Percentiles rank a stretch among this genome's conserved stretches.
Conservation (phyloP, 805 yeast species). For the Limtongia smithiae region DNA sequence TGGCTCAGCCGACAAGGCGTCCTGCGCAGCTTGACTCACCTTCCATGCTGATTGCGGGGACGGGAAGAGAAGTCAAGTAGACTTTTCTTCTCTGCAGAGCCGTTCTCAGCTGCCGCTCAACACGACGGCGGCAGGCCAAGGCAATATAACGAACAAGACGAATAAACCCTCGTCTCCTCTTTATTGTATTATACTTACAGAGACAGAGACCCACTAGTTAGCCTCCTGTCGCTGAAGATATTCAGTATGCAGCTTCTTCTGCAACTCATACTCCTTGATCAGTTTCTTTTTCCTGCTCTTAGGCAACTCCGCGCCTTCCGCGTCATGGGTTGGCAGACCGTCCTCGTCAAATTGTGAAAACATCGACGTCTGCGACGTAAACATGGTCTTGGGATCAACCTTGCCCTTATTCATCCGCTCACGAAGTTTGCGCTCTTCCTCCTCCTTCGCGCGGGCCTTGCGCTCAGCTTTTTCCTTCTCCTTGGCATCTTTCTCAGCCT, state of each 20-base stretch:
- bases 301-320: conserved; percentile 75
- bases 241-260: conserved; percentile 75
- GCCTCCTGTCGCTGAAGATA: conserved; percentile 38
- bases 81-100: too few species aligned
- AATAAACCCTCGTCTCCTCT: too few species aligned
- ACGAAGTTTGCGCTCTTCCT: conserved; percentile 50
- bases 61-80: too few species aligned
- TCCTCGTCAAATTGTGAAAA: conserved; percentile 78
- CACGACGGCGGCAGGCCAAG: too few species aligned
- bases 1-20: too few species aligned
- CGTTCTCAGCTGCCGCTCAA: too few species aligned
- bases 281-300: conserved; percentile 85
- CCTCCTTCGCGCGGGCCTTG: conserved; percentile 39
- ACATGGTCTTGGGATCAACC: conserved; percentile 68
- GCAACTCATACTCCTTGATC: conserved; percentile 70
- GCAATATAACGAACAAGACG: too few species aligned
- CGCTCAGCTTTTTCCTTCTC: conserved; percentile 58
- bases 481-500: conserved; percentile 53
- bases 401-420: conserved; percentile 72
- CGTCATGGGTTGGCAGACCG: conserved; percentile 77
- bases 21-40: too few species aligned
- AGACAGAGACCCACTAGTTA: too few species aligned
- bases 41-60: too few species aligned
- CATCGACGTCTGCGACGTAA: conserved; percentile 47
- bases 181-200: too few species aligned